Evolutionary conservation across 1,284 basidiomycete species (phyloP).

Genomic region (Rhodotorula glutinis): DNA sequence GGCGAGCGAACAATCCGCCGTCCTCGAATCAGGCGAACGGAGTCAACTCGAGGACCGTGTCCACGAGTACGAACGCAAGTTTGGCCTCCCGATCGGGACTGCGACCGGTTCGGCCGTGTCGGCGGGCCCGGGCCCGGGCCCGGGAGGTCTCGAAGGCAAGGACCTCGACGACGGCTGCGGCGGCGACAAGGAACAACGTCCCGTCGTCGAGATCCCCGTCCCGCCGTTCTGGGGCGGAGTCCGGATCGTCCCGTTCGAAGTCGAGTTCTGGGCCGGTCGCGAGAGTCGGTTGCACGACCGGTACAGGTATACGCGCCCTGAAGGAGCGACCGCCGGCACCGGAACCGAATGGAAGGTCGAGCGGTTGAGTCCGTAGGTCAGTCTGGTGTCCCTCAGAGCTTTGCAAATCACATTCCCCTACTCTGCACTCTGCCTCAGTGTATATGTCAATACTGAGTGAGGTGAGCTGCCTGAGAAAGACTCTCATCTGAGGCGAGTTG

Average conservation of each 20-base stretch:
- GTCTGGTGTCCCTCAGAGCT: no score
- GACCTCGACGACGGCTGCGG: no score
- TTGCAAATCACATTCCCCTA: no score
- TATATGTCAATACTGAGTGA: no score
- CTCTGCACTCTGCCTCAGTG: no score
- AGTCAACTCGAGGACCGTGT: conserved; percentile 60
- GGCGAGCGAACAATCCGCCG: conserved; percentile 81
- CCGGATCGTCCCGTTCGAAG: conserved; percentile 79
- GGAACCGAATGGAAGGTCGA: conserved; percentile 65
- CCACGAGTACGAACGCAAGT: conserved; percentile 60
- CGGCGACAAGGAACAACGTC: no score
- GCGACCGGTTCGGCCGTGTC: conserved; percentile 24
- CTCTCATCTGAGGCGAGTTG: no score
- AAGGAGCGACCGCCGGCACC: conserved; percentile 52
- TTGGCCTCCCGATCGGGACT: conserved; percentile 54
- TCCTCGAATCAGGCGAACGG: conserved; percentile 64
- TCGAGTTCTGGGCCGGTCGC: conserved; percentile 92
- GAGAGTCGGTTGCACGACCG: conserved; percentile 75
- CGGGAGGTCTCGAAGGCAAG: no score
- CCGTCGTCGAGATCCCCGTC: conserved; percentile 59
- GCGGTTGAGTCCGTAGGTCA: conserved; percentile 65
- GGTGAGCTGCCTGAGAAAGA: no score
- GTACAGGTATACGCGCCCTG: conserved; percentile 68
- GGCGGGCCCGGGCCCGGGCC: conserved; percentile 26
- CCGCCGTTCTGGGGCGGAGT: conserved; percentile 97